Evolutionary conservation across 495 filamentous ascomycete species (phyloP), one percentile per base, ranked within the genome.

Genomic region (Astrocystis sublimbata): DNA sequence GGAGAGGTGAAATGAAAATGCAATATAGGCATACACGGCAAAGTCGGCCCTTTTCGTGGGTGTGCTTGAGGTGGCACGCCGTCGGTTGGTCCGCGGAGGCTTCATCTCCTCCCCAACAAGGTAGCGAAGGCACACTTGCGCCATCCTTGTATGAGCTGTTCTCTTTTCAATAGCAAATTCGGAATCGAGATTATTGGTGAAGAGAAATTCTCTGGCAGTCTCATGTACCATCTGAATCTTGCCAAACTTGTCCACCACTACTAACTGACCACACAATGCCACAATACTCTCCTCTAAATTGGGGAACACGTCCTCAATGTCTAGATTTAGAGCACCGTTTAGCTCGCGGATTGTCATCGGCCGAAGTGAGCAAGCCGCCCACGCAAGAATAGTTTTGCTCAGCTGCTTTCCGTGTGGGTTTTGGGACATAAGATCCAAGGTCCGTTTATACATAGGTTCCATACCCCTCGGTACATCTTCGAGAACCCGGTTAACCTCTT

Each of bases 181-280:
- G 1, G 57, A 60, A 4, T 57, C 40, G 26, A 57, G 45, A 41
- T 17, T 43, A 0, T 62, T 49, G 1, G 36, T n/a, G n/a, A 69
- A 9, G 8, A 76, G 60, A 53, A 75, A 76, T 21, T 71, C 71
- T 12, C 66, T 61, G 2, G 62, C 73, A 1, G 75, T 77, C 26
- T 68, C 73, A 57, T 75, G 73, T 3, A 75, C 59, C 13, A 75
- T 30, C 2, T 72, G 67, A 2, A 72, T 65, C 4, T 31, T 68
- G 15, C 41, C 35, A 2, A 49, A 21, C 7, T 62, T 41, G 36
- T 74, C 70, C 5, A 75, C 49, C 15, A 53, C 66, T 7, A 73
- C 61, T 2, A 75, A 41, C 49, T 77, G 75, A 0, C 62, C 63
- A 33, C 72, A 77, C 1, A 75, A 17, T 6, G 42, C 21, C 42